These are phyloP conservation scores for Rhodotorula sphaerocarpa DNA, from an alignment of 768 basidiomycete genomes.

Conservation along the genomic window DNA sequence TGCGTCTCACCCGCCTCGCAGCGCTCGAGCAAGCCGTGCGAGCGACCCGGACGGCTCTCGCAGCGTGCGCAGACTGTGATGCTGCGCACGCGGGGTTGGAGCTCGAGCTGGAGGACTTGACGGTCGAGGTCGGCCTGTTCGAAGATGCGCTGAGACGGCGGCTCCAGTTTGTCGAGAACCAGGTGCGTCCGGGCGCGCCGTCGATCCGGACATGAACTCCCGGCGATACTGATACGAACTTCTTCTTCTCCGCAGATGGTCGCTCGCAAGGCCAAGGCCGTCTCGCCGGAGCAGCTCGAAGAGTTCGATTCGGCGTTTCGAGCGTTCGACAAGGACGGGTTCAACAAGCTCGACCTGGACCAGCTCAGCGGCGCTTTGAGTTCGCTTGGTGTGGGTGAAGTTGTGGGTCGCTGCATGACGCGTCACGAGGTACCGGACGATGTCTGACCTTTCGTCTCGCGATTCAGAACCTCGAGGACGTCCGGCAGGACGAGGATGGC, in stretches of 20 bases:
- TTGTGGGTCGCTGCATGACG: slow-evolving; percentile 52
- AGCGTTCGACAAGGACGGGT: slow-evolving; percentile 77
- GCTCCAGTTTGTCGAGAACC: slow-evolving; percentile 93
- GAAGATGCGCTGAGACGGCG: slow-evolving; percentile 75
- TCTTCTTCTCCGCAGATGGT: slow-evolving; percentile 68
- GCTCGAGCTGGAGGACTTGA: slow-evolving; percentile 61
- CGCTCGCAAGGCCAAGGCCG: slow-evolving; percentile 82
- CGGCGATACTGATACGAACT: too few relatives aligned
- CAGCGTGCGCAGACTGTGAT: slow-evolving; percentile 72
- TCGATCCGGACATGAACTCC: too few relatives aligned
- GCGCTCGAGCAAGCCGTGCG: slow-evolving; percentile 51
- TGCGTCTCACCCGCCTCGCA: slow-evolving; percentile 59
- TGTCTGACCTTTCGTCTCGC: background rate
- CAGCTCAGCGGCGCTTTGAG: slow-evolving; percentile 93
- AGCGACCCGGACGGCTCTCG: slow-evolving; percentile 58
- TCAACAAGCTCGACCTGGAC: slow-evolving; percentile 72
- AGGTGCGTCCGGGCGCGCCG: slow-evolving; percentile 53
- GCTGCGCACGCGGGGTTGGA: slow-evolving; percentile 44
- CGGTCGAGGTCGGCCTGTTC: slow-evolving; percentile 77
- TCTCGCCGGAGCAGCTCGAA: slow-evolving; percentile 90
- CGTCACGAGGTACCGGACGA: slow-evolving; percentile 2
- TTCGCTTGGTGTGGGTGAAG: slow-evolving; percentile 86
- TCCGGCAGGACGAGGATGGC: slow-evolving; percentile 52
- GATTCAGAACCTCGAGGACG: slow-evolving; percentile 21
- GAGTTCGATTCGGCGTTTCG: slow-evolving; percentile 96